Percentiles rank a stretch among this genome's conserved stretches.
phyloP scores from a whole-genome alignment of 345 rosid species.

The Eucalyptus curtisii region DNA sequence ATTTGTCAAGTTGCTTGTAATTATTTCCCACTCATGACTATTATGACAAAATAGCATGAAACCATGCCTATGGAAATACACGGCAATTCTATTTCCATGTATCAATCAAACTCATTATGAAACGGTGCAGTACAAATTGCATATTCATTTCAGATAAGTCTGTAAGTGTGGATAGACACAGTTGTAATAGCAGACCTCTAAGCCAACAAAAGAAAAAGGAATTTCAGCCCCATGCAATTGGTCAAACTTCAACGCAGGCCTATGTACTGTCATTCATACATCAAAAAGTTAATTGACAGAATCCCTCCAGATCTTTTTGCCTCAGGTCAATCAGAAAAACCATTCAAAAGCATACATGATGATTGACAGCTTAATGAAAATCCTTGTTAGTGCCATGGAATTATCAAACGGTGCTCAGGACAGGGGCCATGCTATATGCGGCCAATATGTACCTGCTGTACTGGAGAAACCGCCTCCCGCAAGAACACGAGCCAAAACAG shows the following conservation, averaged over 20 bases:
- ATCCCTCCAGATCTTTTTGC: not conserved
- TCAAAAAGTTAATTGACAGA: not conserved
- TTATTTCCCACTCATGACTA: not conserved
- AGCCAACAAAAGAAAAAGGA: not conserved
- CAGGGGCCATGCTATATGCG: not conserved
- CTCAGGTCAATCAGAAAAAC: not conserved
- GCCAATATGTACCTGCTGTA: not conserved
- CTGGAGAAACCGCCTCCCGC: constrained; percentile 23
- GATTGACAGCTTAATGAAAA: not conserved
- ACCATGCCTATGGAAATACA: not conserved
- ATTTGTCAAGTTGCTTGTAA: not conserved
- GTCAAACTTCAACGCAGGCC: not conserved
- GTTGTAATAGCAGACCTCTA: not conserved
- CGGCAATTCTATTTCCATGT: not conserved
- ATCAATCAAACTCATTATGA: not conserved
- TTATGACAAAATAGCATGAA: not conserved
- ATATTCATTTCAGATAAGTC: not conserved
- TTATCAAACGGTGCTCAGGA: not conserved
- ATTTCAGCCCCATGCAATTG: not conserved
- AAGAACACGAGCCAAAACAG: constrained; percentile 48
- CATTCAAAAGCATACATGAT: not conserved
- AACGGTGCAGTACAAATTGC: not conserved
- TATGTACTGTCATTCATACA: not conserved
- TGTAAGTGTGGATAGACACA: not conserved
- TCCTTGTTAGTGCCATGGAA: not conserved